Base-by-base conservation (phyloP, 2,329 filamentous ascomycete genomes). In the Tolypocladium pustulatum region DNA sequence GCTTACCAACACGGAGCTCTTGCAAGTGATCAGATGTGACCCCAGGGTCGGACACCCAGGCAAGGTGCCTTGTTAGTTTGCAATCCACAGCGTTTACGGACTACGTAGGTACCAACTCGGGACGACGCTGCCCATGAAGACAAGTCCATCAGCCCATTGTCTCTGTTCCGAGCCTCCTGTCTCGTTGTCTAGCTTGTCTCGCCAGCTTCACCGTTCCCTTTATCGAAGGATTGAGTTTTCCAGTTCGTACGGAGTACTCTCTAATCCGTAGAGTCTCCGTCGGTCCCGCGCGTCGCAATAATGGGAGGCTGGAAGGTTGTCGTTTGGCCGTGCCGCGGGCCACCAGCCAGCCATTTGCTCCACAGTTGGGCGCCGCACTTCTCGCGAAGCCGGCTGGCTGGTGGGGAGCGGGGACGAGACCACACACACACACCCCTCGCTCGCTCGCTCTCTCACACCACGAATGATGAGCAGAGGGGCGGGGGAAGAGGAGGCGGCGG, bases 351-450 rank as follows among this genome's bases (percentile, higher is more conserved):
- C 54, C 36, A 55, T 55, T 25, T 22, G 52, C 30, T 49, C 57
- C 57, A 55, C 57, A 55, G 40, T 51, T 51, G 57, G 57, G 52
- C 57, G 38, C 34, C 52, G 40, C 30, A 55, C 37, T 58, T 13
- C 22, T 27, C 46, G 46, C 46, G 51, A 32, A 17, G 56, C 34
- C 56, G 54, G 17, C 37, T 54, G 40, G 51, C n/a, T 54, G 25
- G 51, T 43, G 51, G 51, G 38, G 38, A 58, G 30, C 32, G 57
- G 52, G 52, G 41, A 43, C 38, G 15, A n/a, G 36, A 41, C 22
- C 36, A 40, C 36, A 38, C 34, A 22, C 40, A 41, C 40, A 17
- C 37, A 22, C 53, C 34, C 9, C 22, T 17, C 22, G 36, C n/a
- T 38, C 52, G 20, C 22, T 40, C 17, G 46, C 53, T 54, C 53